Conservation (phyloP, 225 moss, liverwort and hornwort species). For the Straminergon stramineum region DNA sequence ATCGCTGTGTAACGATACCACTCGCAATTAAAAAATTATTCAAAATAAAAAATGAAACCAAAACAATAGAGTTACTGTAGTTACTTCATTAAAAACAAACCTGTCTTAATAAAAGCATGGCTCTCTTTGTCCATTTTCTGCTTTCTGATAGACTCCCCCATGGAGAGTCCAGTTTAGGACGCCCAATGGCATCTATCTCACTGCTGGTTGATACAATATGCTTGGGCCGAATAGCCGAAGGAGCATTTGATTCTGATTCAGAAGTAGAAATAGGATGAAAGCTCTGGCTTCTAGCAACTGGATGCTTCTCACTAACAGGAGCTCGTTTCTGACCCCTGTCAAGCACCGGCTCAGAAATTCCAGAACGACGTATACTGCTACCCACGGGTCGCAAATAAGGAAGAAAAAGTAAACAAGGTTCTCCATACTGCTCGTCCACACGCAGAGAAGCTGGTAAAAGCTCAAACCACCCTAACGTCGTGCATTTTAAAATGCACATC, state of each 20-base stretch:
- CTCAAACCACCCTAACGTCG: conserved; percentile 71
- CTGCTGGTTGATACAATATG: conserved; percentile 3
- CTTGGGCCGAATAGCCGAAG: conserved; percentile 11
- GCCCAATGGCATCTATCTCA: conserved; percentile 12
- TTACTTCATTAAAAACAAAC: not conserved
- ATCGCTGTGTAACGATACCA: not conserved
- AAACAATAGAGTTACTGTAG: not conserved
- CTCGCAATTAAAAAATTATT: not conserved
- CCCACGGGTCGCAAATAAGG: conserved; percentile 31
- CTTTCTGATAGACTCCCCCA: conserved; percentile 76
- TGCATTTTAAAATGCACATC: conserved; percentile 81
- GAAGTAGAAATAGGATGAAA: conserved; percentile 9
- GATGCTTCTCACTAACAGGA: conserved; percentile 7
- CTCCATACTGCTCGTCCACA: conserved; percentile 62
- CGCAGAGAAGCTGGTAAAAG: conserved; percentile 71
- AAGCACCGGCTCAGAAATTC: conserved; percentile 5
- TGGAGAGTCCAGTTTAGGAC: conserved; percentile 43
- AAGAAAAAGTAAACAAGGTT: conserved; percentile 76
- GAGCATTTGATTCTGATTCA: conserved; percentile 25
- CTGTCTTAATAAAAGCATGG: conserved; percentile 60
- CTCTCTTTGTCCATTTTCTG: conserved; percentile 78
- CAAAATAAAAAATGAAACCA: not conserved
- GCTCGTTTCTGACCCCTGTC: conserved; percentile 28
- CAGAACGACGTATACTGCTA: conserved; percentile 1
- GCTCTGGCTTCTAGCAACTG: conserved; percentile 26